Conservation (phyloP, 139 green algal genomes). For the Tetraselmis chui region DNA sequence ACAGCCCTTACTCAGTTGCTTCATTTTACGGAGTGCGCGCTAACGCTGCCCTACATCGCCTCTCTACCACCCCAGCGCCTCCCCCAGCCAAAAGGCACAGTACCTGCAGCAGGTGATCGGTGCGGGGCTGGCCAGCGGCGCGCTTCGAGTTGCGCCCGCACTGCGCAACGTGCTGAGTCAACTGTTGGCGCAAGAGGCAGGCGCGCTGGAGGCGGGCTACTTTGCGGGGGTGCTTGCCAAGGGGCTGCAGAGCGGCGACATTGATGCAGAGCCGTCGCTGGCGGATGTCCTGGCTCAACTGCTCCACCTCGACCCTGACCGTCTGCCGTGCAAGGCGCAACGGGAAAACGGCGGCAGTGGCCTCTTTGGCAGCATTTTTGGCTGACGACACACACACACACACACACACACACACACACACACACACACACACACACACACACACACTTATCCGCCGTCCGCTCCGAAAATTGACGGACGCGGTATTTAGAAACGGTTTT, state of each 20-base stretch:
- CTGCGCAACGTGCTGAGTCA: constrained; percentile 29
- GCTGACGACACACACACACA: neutral
- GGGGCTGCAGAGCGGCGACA: constrained; percentile 25
- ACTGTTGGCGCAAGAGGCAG: neutral
- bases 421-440: no score
- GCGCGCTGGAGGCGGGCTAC: neutral
- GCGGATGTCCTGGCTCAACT: constrained; percentile 39
- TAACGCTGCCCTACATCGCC: no score
- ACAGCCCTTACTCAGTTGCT: no score
- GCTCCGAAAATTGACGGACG: no score
- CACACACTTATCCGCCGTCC: no score
- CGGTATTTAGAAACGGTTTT: no score
- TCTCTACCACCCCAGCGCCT: no score
- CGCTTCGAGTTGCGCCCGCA: constrained; percentile 10
- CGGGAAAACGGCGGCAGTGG: constrained; percentile 47
- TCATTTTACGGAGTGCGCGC: no score
- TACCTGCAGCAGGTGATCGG: constrained; percentile 52
- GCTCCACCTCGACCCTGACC: constrained; percentile 72
- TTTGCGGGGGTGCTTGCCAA: neutral
- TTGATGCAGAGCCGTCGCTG: constrained; percentile 53
- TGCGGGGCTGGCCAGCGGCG: constrained; percentile 34
- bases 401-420: no score
- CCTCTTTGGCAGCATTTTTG: constrained; percentile 30
- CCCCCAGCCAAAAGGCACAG: no score
- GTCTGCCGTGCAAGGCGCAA: constrained; percentile 54